Percentiles rank a stretch among this genome's conserved stretches.
These are phyloP conservation scores for Populus hybrid DNA, from an alignment of 441 rosid species.

Conservation along the genomic window DNA sequence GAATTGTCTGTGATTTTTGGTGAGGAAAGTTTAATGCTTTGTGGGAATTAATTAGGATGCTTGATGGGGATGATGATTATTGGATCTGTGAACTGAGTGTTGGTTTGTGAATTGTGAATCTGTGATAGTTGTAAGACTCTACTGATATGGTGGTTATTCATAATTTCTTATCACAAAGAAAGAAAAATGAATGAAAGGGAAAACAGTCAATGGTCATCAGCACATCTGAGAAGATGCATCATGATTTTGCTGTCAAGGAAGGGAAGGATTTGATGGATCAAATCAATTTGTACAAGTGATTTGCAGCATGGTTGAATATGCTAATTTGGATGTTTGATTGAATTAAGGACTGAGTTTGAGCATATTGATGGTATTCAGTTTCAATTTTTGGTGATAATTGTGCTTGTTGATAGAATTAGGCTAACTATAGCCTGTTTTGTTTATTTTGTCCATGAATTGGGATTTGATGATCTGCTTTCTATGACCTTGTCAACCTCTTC, in stretches of 20 bases:
- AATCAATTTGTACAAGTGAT: no score
- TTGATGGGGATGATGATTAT: neutral
- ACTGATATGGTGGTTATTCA: no score
- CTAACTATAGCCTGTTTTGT: neutral
- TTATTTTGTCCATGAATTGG: neutral
- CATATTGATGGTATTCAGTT: neutral
- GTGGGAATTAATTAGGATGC: neutral
- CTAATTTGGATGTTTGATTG: neutral
- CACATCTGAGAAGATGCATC: neutral
- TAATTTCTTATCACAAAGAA: neutral
- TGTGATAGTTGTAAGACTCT: neutral
- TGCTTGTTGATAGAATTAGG: neutral
- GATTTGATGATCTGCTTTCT: neutral
- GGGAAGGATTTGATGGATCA: neutral
- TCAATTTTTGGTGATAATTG: neutral
- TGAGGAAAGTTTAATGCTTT: neutral
- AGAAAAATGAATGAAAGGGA: neutral
- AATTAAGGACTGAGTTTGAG: neutral
- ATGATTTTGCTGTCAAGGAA: neutral
- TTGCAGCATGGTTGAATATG: neutral
- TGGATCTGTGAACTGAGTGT: conserved; percentile 11
- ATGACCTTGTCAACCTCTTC: neutral
- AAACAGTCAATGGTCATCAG: neutral
- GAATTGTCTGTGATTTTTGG: neutral
- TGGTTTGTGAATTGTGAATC: conserved; percentile 3